These are phyloP conservation scores for Phytophthora rubi DNA, from an alignment of 352 stramenopile species.

Conservation along the genomic window DNA sequence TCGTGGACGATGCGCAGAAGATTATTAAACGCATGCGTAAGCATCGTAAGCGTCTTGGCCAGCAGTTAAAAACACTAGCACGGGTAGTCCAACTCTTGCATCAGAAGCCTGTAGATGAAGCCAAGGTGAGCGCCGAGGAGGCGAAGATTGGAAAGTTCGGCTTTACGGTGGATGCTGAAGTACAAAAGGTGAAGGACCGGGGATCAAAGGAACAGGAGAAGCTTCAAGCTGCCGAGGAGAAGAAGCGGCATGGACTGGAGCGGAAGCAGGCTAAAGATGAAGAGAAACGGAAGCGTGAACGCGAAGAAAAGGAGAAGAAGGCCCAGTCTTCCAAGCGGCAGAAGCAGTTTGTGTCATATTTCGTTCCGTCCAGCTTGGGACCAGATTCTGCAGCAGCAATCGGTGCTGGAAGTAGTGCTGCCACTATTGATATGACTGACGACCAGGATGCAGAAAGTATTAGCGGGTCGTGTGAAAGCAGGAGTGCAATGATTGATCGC, in stretches of 20 bases:
- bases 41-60: conserved; percentile 75
- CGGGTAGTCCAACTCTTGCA: conserved; percentile 75
- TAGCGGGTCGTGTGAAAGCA: conserved; percentile 12
- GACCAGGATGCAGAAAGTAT: conserved; percentile 12
- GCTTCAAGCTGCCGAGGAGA: conserved; percentile 53
- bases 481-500: conserved; percentile 45
- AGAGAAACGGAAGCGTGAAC: conserved; percentile 58
- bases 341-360: conserved; percentile 73
- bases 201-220: conserved; percentile 73
- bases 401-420: conserved; percentile 13
- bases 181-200: conserved; percentile 61
- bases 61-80: conserved; percentile 74
- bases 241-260: conserved; percentile 63
- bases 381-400: not conserved
- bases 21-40: conserved; percentile 82
- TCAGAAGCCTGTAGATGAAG: conserved; percentile 71
- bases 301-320: conserved; percentile 49
- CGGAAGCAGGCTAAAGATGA: conserved; percentile 72
- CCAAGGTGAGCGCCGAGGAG: conserved; percentile 83
- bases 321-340: conserved; percentile 54
- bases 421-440: conserved; percentile 31
- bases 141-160: conserved; percentile 84
- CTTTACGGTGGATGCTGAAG: conserved; percentile 62
- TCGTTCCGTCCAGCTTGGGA: conserved; percentile 46
- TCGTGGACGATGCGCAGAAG: conserved; percentile 71